Evolutionary conservation across 371 early-diverging fungal genomes (phyloP).

Genomic region (Mucor piriformis): DNA sequence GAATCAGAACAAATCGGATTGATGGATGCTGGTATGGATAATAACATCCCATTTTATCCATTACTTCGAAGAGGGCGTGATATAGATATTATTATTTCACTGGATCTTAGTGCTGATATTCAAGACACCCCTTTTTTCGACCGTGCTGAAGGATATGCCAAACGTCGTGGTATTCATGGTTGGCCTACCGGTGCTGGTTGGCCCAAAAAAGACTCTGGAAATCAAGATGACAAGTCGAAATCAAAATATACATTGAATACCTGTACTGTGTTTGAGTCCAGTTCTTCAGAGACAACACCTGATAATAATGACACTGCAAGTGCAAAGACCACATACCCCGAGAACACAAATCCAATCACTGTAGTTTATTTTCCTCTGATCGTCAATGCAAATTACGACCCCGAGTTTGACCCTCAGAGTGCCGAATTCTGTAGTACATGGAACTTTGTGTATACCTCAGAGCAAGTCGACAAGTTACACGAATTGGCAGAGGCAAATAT

Average conservation of each 20-base stretch:
- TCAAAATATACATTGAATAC: slow-evolving; percentile 34
- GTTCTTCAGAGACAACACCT: slow-evolving; percentile 27
- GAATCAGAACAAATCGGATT: slow-evolving; percentile 49
- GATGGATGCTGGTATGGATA: slow-evolving; percentile 80
- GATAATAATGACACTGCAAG: slow-evolving; percentile 6
- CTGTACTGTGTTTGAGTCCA: slow-evolving; percentile 48
- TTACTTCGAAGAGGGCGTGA: slow-evolving; percentile 64
- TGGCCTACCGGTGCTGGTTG: slow-evolving; percentile 55
- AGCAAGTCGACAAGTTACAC: slow-evolving; percentile 58
- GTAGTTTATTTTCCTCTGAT: slow-evolving; percentile 67
- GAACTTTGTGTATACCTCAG: slow-evolving; percentile 65
- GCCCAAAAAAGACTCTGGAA: slow-evolving; percentile 32
- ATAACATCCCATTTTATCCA: slow-evolving; percentile 78
- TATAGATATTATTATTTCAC: slow-evolving; percentile 69
- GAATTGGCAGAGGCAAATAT: slow-evolving; percentile 56
- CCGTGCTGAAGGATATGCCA: slow-evolving; percentile 62
- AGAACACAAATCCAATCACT: slow-evolving; percentile 49
- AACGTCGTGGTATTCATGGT: slow-evolving; percentile 54
- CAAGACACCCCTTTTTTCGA: slow-evolving; percentile 68
- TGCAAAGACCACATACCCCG: slow-evolving; percentile 13
- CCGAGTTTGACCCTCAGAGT: slow-evolving; percentile 65
- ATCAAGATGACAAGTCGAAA: slow-evolving; percentile 8
- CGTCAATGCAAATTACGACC: slow-evolving; percentile 52
- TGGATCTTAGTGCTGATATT: slow-evolving; percentile 76
- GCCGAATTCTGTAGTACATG: slow-evolving; percentile 68